Conservation (phyloP, 495 filamentous ascomycete species). For the Cudoniella acicularis region DNA sequence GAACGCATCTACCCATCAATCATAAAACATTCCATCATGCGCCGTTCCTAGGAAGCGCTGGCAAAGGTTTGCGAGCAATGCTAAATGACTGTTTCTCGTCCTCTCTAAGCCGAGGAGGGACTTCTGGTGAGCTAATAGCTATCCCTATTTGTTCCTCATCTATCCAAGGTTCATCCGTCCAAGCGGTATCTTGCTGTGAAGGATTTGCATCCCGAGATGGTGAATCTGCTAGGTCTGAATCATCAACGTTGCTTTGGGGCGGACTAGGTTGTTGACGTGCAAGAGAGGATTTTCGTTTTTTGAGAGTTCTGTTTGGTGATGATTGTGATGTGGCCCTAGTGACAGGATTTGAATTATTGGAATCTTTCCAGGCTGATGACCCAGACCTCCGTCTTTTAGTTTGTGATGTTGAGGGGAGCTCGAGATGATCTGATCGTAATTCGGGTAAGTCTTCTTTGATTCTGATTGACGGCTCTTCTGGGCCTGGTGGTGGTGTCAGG, state of each 20-base stretch:
- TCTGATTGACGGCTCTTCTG: conserved; percentile 1
- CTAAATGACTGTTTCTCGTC: conserved; percentile 5
- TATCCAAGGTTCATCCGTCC: background rate
- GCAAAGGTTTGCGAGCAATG: conserved; percentile 42
- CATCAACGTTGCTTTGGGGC: background rate
- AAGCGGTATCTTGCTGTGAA: too few species aligned
- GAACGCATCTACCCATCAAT: background rate
- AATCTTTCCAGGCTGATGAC: background rate
- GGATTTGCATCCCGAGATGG: background rate
- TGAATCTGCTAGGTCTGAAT: background rate
- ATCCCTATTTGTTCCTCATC: background rate
- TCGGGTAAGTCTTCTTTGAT: background rate
- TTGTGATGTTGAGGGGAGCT: background rate
- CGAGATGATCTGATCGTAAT: background rate
- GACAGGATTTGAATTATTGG: background rate
- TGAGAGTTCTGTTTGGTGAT: background rate
- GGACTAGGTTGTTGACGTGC: background rate
- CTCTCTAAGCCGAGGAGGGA: background rate
- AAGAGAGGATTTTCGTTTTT: background rate
- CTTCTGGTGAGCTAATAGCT: background rate
- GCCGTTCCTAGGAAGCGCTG: conserved; percentile 37
- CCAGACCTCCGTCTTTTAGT: background rate
- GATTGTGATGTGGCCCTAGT: background rate
- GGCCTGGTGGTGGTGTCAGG: conserved; percentile 18
- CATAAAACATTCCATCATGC: background rate